phyloP scores from a whole-genome alignment of 371 early-diverging fungal species.

The Phascolomyces articulosus region DNA sequence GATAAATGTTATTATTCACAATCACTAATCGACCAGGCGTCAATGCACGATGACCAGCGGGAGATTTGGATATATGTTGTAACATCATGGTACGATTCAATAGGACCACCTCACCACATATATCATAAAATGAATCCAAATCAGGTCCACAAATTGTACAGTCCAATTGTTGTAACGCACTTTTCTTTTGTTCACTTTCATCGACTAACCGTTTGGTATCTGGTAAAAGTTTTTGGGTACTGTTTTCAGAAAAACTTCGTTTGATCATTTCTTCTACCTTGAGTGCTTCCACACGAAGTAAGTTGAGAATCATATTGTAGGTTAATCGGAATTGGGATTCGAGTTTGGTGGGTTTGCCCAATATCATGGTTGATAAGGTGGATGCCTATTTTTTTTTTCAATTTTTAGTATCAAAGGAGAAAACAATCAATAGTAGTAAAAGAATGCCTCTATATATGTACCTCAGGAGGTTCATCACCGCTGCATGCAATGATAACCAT shows the following conservation, averaged over 20 bases:
- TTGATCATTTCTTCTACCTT: conserved; percentile 99
- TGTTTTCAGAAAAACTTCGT: conserved; percentile 95
- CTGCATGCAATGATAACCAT: conserved; percentile 88
- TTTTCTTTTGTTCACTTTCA: conserved; percentile 62
- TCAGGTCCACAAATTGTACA: conserved; percentile 87
- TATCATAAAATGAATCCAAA: conserved; percentile 73
- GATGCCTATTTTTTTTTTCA: conserved; percentile 33
- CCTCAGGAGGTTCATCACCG: conserved; percentile 72
- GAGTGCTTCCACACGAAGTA: conserved; percentile 96
- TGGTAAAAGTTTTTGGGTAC: conserved; percentile 80
- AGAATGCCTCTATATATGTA: no score
- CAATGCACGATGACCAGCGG: conserved; percentile 68
- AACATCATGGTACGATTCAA: conserved; percentile 63
- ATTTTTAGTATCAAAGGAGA: no score
- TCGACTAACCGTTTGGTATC: conserved; percentile 65
- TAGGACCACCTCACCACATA: conserved; percentile 58
- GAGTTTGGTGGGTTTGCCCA: conserved; percentile 91
- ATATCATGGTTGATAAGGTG: conserved; percentile 75
- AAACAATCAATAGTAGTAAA: no score
- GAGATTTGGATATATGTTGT: conserved; percentile 60
- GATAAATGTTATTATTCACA: conserved; percentile 66
- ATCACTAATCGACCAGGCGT: conserved; percentile 74
- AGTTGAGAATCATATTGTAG: conserved; percentile 98
- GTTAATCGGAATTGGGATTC: conserved; percentile 97
- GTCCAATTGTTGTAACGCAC: conserved; percentile 65